These are phyloP conservation scores for Mucor racemosus DNA, from an alignment of 371 early-diverging fungal species.

Conservation along the genomic window DNA sequence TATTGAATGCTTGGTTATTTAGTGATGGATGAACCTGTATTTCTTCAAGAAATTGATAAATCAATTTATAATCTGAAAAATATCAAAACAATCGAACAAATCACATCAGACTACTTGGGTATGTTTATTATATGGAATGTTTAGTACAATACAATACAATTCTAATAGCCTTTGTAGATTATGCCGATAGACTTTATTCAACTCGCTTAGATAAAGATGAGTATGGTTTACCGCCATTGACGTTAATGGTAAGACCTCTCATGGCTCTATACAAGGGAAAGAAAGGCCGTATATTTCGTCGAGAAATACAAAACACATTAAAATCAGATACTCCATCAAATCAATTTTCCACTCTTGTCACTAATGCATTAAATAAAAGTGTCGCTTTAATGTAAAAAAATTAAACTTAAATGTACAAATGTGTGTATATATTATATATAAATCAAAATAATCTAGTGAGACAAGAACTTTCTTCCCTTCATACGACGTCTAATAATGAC, in stretches of 20 bases:
- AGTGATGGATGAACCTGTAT: slow-evolving; percentile 47
- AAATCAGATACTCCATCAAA: slow-evolving; percentile 16
- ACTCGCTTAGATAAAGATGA: slow-evolving; percentile 8
- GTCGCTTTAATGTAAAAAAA: background rate
- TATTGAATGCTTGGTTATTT: background rate
- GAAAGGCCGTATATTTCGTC: slow-evolving; percentile 43
- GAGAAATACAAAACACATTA: slow-evolving; percentile 28
- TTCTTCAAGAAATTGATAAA: slow-evolving; percentile 39
- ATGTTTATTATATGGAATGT: background rate
- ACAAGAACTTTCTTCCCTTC: slow-evolving; percentile 87
- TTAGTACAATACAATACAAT: background rate
- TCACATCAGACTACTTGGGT: slow-evolving; percentile 51
- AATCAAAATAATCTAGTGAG: slow-evolving; percentile 62
- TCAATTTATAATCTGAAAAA: slow-evolving; percentile 15
- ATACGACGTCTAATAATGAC: slow-evolving; percentile 74
- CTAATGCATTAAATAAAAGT: slow-evolving; percentile 20
- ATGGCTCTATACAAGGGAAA: slow-evolving; percentile 37
- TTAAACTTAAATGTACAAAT: slow-evolving; percentile 10
- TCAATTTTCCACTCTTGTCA: slow-evolving; percentile 25
- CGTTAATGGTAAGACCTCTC: slow-evolving; percentile 42
- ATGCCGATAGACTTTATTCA: slow-evolving; percentile 32
- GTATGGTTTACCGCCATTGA: slow-evolving; percentile 35
- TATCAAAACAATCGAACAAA: slow-evolving; percentile 38
- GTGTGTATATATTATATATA: slow-evolving; percentile 4
- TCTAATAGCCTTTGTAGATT: slow-evolving; percentile 19